phyloP scores from a whole-genome alignment of 768 basidiomycete genomes.

The Psilocybe cyanescens region DNA sequence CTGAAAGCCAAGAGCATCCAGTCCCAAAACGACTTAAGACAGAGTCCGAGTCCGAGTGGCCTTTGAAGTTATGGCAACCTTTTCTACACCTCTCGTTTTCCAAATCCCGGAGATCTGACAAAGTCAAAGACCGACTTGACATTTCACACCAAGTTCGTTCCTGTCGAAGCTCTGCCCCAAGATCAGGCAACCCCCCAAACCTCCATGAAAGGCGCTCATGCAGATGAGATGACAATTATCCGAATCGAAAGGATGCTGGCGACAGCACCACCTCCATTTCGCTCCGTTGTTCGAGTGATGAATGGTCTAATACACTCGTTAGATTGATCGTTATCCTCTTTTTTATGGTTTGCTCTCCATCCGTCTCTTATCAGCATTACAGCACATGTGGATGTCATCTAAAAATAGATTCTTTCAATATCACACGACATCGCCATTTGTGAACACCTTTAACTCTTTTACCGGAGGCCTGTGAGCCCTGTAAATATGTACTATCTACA shows the following conservation, averaged over 20 bases:
- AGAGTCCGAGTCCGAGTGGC: neutral
- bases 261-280: neutral
- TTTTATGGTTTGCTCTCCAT: neutral
- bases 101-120: neutral
- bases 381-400: neutral
- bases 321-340: neutral
- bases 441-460: neutral
- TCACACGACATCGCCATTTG: constrained; percentile 3
- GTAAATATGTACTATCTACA: neutral
- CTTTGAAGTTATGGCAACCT: neutral
- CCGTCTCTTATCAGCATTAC: neutral
- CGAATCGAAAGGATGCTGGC: neutral
- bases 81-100: neutral
- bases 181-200: neutral
- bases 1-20: neutral
- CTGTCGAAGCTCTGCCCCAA: neutral
- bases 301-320: neutral
- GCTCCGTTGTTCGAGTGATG: neutral
- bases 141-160: neutral
- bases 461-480: neutral
- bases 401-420: constrained; percentile 2
- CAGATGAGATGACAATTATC: neutral
- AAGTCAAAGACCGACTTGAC: neutral
- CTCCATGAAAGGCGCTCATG: neutral
- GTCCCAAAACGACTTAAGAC: neutral